phyloP scores from a whole-genome alignment of 768 basidiomycete genomes.

The Lentinula aciculospora region DNA sequence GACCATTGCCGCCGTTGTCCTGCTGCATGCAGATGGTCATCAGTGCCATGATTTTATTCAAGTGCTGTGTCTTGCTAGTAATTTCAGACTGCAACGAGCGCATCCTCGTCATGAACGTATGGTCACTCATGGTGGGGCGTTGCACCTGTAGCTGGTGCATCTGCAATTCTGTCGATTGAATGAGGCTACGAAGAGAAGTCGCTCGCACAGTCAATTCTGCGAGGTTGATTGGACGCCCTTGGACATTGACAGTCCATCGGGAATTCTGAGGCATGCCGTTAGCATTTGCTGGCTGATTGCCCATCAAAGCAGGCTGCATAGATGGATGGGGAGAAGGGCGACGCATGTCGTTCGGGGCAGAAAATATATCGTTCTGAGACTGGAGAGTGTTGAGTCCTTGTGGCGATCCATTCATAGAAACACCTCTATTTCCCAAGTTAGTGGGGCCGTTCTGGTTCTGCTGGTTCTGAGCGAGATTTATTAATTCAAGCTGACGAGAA shows the following conservation, averaged over 20 bases:
- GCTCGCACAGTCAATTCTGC: constrained; percentile 14
- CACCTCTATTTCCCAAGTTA: constrained; percentile 26
- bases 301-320: constrained; percentile 7
- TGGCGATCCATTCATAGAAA: neutral
- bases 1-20: constrained; percentile 13
- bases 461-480: constrained; percentile 40
- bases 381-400: neutral
- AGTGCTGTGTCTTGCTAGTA: constrained; percentile 30
- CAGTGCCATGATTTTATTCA: constrained; percentile 27
- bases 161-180: constrained; percentile 13
- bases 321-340: constrained; percentile 45
- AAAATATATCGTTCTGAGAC: constrained; percentile 38
- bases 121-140: constrained; percentile 17
- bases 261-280: constrained; percentile 2
- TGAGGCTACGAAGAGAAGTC: constrained; percentile 11
- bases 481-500: constrained; percentile 39
- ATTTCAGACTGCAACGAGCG: constrained; percentile 19
- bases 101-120: constrained; percentile 16
- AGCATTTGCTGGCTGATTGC: constrained; percentile 14
- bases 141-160: constrained; percentile 16
- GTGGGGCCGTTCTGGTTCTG: constrained; percentile 35
- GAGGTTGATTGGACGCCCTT: constrained; percentile 18
- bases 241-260: constrained; percentile 1
- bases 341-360: constrained; percentile 40
- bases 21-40: constrained; percentile 18